phyloP scores from a whole-genome alignment of 2,329 filamentous ascomycete genomes.

The Pyricularia grisea region DNA sequence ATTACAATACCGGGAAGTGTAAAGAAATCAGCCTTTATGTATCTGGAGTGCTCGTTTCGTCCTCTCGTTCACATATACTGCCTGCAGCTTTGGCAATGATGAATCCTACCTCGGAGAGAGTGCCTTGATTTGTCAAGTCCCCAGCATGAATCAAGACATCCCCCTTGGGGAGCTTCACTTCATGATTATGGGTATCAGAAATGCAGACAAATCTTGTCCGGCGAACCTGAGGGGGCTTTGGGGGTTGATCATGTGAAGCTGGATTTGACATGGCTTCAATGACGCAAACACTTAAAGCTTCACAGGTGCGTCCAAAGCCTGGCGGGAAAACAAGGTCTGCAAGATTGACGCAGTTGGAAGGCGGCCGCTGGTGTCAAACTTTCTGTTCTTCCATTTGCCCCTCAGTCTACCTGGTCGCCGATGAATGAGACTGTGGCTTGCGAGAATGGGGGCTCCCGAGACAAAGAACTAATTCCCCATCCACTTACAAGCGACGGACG shows the following conservation, averaged over 20 bases:
- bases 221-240: slow-evolving; percentile 17
- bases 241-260: background rate
- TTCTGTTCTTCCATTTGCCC: background rate
- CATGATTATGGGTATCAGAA: slow-evolving; percentile 66
- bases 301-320: background rate
- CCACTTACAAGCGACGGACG: background rate
- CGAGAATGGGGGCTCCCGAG: background rate
- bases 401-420: background rate
- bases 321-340: background rate
- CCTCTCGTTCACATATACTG: background rate
- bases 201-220: slow-evolving; percentile 63
- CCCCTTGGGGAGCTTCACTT: slow-evolving; percentile 55
- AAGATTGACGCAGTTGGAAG: background rate
- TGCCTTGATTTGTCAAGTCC: slow-evolving; percentile 68
- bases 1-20: background rate
- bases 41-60: background rate
- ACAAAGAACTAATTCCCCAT: background rate
- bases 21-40: background rate
- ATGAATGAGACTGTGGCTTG: background rate
- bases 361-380: background rate
- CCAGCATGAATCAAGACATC: slow-evolving; percentile 71
- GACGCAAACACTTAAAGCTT: background rate
- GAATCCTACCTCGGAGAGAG: slow-evolving; percentile 35
- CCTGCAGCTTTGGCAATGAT: background rate
- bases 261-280: background rate